phyloP scores from a whole-genome alignment of 164 flowering plant genomes.

The Kalanchoe fedtschenkoi region DNA sequence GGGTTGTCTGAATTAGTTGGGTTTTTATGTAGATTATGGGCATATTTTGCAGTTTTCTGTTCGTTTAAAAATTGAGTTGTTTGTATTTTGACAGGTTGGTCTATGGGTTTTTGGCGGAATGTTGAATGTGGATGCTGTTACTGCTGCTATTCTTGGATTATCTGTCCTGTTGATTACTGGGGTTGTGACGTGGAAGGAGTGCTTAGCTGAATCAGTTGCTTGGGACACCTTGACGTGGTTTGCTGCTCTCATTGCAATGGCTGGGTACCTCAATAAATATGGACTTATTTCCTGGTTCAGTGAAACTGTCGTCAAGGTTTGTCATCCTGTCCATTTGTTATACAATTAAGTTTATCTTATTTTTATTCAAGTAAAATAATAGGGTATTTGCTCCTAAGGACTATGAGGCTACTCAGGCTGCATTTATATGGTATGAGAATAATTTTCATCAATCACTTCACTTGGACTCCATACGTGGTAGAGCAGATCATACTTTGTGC shows the following conservation, averaged over 20 bases:
- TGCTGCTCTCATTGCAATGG: slow-evolving; percentile 98
- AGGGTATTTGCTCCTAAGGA: neutral
- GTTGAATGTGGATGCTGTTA: slow-evolving; percentile 77
- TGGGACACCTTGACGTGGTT: slow-evolving; percentile 98
- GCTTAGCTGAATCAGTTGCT: slow-evolving; percentile 74
- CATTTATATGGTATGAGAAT: neutral
- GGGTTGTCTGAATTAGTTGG: neutral
- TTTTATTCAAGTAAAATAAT: neutral
- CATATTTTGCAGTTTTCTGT: neutral
- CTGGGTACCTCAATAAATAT: slow-evolving; percentile 88
- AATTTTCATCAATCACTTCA: neutral
- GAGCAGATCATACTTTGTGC: neutral
- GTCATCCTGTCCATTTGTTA: slow-evolving; percentile 11
- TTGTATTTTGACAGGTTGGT: slow-evolving; percentile 49
- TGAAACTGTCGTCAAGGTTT: slow-evolving; percentile 80
- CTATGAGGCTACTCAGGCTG: neutral
- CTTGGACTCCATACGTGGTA: neutral
- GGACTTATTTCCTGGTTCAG: slow-evolving; percentile 94
- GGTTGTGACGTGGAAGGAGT: slow-evolving; percentile 97
- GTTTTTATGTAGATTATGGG: neutral
- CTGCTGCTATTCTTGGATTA: slow-evolving; percentile 91
- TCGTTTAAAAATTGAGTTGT: neutral
- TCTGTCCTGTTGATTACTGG: slow-evolving; percentile 81
- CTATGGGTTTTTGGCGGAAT: slow-evolving; percentile 51
- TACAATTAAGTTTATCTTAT: neutral